Conservation (phyloP, 805 yeast species). For the Metschnikowia santaceciliae region DNA sequence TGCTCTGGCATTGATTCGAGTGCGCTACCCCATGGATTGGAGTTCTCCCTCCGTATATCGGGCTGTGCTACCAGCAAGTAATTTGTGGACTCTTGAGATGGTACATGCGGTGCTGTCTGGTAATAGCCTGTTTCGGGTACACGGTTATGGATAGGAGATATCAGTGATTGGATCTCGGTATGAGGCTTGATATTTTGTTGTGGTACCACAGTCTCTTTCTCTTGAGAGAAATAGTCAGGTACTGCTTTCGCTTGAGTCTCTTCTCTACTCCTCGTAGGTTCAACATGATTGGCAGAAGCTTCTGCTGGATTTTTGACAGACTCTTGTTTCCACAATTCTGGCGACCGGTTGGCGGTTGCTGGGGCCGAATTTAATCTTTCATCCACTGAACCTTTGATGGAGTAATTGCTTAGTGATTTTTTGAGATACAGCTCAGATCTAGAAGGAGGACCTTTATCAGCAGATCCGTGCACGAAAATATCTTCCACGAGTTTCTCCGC, state of each 20-base stretch:
- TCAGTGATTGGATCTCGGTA: not conserved
- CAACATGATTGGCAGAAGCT: not conserved
- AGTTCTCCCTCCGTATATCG: conserved; percentile 6
- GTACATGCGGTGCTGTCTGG: not conserved
- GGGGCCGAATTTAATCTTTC: not conserved
- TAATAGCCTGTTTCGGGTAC: not conserved
- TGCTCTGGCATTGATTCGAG: conserved; percentile 2
- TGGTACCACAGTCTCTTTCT: not conserved
- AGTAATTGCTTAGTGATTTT: not conserved
- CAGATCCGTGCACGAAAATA: conserved; percentile 26
- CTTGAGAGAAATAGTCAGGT: not conserved
- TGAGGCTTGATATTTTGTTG: not conserved
- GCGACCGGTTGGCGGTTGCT: not conserved
- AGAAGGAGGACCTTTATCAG: not conserved
- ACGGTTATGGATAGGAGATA: not conserved
- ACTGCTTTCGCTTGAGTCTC: not conserved
- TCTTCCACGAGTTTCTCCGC: conserved; percentile 39
- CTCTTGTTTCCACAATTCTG: conserved; percentile 2
- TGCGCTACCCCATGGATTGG: conserved; percentile 17
- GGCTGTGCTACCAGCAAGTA: not conserved
- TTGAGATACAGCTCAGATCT: not conserved
- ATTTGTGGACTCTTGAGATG: not conserved
- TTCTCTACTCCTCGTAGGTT: not conserved
- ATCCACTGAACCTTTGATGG: not conserved
- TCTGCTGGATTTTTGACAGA: not conserved